A percentile compares a stretch with the other conserved stretches of the same genome.
phyloP scores from a whole-genome alignment of 345 rosid genomes.

The Lepidium didymum region DNA sequence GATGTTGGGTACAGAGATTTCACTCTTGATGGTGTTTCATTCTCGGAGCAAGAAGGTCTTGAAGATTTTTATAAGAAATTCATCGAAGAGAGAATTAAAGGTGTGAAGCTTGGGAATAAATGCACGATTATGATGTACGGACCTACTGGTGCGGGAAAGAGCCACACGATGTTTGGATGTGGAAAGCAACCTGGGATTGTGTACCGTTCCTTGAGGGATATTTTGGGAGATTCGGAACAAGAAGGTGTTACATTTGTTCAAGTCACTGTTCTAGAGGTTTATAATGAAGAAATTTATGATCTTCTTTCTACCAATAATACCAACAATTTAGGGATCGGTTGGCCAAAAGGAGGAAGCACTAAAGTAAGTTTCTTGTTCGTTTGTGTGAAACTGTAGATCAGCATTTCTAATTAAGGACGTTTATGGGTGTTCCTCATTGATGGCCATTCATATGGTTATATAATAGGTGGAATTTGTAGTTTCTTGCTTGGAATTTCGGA shows the following conservation, averaged over 20 bases:
- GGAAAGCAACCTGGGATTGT: constrained; percentile 88
- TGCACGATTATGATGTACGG: constrained; percentile 98
- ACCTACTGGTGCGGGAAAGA: constrained; percentile 95
- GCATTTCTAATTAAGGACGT: background rate
- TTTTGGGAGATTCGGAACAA: constrained; percentile 53
- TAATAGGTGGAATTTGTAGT: background rate
- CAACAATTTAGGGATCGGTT: constrained; percentile 65
- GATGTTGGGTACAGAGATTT: constrained; percentile 89
- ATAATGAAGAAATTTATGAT: constrained; percentile 92
- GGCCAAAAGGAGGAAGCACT: constrained; percentile 70
- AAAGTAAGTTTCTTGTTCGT: constrained; percentile 34
- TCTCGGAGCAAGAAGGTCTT: constrained; percentile 71
- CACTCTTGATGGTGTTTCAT: constrained; percentile 77
- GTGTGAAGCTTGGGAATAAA: constrained; percentile 70
- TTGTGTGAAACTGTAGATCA: background rate
- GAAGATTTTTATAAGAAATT: constrained; percentile 70
- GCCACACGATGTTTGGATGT: constrained; percentile 93
- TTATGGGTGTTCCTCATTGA: background rate
- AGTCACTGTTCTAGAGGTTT: constrained; percentile 84
- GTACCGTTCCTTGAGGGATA: constrained; percentile 59
- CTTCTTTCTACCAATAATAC: constrained; percentile 61
- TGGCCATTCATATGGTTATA: background rate
- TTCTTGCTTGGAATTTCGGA: background rate
- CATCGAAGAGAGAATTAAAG: constrained; percentile 62
- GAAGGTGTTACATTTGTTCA: constrained; percentile 69